Conservation (phyloP, 2,329 filamentous ascomycete species). For the Epicoccum nigrum region DNA sequence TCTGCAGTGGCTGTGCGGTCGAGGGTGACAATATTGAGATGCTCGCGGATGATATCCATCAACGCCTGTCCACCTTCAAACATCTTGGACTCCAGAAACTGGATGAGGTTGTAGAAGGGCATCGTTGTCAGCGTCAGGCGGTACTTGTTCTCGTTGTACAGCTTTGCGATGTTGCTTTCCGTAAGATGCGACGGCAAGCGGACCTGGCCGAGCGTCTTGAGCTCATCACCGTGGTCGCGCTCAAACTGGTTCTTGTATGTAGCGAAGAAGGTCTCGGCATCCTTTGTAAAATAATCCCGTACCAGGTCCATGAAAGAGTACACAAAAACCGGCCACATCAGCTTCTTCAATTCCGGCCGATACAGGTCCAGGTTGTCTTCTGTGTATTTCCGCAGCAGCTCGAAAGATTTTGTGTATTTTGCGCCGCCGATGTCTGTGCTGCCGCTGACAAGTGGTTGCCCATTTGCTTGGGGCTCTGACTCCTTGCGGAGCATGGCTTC, state of each 20-base stretch:
- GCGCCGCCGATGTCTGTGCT: constrained; percentile 73
- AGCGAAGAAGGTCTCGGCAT: constrained; percentile 76
- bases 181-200: constrained; percentile 77
- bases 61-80: constrained; percentile 81
- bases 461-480: constrained; percentile 83
- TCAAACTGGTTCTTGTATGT: constrained; percentile 74
- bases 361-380: constrained; percentile 93
- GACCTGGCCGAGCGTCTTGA: constrained; percentile 76
- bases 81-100: constrained; percentile 86
- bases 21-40: constrained; percentile 64
- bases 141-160: constrained; percentile 88
- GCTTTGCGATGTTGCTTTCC: constrained; percentile 76
- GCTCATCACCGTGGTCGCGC: constrained; percentile 77
- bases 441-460: constrained; percentile 70
- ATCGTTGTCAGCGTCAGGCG: constrained; percentile 86
- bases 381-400: constrained; percentile 78
- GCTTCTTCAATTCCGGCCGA: constrained; percentile 83
- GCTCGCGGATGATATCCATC: constrained; percentile 70
- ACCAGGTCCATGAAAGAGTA: constrained; percentile 89
- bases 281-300: constrained; percentile 70
- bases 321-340: constrained; percentile 93
- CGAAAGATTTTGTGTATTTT: constrained; percentile 78
- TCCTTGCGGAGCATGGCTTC: constrained; percentile 93
- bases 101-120: constrained; percentile 80
- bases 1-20: constrained; percentile 62